Conservation (phyloP, 2,329 filamentous ascomycete species). For the Helicocarpus griseus region DNA sequence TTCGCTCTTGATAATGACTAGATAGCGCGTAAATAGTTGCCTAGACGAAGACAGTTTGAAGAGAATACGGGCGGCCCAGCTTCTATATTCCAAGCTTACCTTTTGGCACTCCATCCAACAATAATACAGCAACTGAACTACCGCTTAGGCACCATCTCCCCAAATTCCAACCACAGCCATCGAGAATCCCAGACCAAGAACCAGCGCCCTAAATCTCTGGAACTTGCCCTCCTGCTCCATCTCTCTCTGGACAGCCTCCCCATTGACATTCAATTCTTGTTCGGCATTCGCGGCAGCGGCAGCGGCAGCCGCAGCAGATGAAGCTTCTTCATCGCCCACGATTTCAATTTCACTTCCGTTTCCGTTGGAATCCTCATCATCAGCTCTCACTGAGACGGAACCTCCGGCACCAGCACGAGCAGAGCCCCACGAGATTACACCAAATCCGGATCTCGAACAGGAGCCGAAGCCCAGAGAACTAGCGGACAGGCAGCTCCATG, state of each 20-base stretch:
- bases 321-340: slow-evolving; percentile 10
- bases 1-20: neutral
- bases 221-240: slow-evolving; percentile 34
- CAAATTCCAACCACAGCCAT: slow-evolving; percentile 41
- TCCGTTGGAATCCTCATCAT: slow-evolving; percentile 12
- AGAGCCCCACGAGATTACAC: slow-evolving; percentile 1
- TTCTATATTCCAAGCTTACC: neutral
- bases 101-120: too few relatives aligned
- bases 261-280: slow-evolving; percentile 31
- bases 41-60: neutral
- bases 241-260: slow-evolving; percentile 35
- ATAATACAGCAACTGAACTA: neutral
- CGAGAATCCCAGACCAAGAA: slow-evolving; percentile 33
- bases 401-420: neutral
- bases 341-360: slow-evolving; percentile 14
- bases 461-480: neutral
- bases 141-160: slow-evolving; percentile 31
- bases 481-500: slow-evolving; percentile 29
- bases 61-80: too few relatives aligned
- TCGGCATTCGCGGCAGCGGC: neutral
- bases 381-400: slow-evolving; percentile 1
- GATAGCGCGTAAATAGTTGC: neutral
- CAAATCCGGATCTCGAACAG: neutral
- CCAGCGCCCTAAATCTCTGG: slow-evolving; percentile 28
- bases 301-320: slow-evolving; percentile 3